These are phyloP conservation scores for Suillus paluster DNA, from an alignment of 768 basidiomycete species.

Conservation along the genomic window DNA sequence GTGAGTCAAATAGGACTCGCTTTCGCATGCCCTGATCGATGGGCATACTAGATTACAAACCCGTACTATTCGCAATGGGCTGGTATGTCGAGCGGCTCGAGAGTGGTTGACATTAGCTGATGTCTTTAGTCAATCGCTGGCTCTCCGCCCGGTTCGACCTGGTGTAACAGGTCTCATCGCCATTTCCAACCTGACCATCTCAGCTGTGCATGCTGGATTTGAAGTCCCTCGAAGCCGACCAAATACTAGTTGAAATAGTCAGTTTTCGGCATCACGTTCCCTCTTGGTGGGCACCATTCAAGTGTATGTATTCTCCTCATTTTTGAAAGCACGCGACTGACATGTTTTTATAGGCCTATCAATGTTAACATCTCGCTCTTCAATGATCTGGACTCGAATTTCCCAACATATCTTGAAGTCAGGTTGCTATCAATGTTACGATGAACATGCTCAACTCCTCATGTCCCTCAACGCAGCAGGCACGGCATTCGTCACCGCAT, in stretches of 20 bases:
- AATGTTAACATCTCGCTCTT: conserved; percentile 52
- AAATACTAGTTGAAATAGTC: conserved; percentile 56
- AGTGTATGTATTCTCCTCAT: conserved; percentile 47
- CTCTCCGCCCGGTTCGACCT: conserved; percentile 86
- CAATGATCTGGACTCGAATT: conserved; percentile 37
- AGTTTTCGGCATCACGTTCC: conserved; percentile 51
- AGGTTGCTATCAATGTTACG: no score
- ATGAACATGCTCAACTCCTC: no score
- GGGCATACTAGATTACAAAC: conserved; percentile 55
- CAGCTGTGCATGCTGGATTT: conserved; percentile 85
- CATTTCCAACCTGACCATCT: conserved; percentile 69
- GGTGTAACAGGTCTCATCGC: conserved; percentile 73
- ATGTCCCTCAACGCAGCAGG: no score
- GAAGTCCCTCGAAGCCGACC: conserved; percentile 58
- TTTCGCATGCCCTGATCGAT: conserved; percentile 4
- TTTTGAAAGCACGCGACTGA: conserved; percentile 5
- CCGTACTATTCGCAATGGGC: conserved; percentile 95
- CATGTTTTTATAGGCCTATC: conserved; percentile 46
- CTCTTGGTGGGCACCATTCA: conserved; percentile 60
- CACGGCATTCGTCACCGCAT: no score
- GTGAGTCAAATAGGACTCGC: conserved; percentile 42
- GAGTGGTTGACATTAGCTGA: conserved; percentile 12
- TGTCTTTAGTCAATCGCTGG: conserved; percentile 83
- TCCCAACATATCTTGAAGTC: conserved; percentile 49
- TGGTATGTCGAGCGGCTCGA: conserved; percentile 44